Conservation (phyloP, 192 early-diverging fungal genomes). For the Dissophora globulifera region DNA sequence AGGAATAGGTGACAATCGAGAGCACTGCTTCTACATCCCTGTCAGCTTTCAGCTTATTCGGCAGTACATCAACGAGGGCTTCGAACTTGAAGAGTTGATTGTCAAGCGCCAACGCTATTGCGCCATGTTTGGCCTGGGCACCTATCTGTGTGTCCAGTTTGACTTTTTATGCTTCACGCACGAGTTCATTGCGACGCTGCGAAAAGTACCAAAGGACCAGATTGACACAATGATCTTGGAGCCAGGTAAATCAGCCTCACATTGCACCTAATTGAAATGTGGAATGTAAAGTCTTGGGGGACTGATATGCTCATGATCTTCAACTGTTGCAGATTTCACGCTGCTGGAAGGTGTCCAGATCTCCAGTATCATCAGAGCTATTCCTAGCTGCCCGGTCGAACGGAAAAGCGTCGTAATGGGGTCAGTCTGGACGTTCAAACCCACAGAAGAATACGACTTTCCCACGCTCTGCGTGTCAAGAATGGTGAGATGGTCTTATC, state of each 20-base stretch:
- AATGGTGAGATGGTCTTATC: conserved; percentile 59
- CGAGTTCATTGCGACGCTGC: conserved; percentile 88
- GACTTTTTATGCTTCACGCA: conserved; percentile 96
- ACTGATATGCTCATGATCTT: too few species aligned
- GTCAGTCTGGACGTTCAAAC: conserved; percentile 88
- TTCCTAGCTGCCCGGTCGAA: conserved; percentile 81
- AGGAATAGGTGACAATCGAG: conserved; percentile 95
- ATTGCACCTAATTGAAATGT: background rate
- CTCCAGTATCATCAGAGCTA: conserved; percentile 56
- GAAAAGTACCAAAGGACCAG: conserved; percentile 68
- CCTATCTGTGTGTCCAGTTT: conserved; percentile 87
- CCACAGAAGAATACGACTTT: conserved; percentile 67
- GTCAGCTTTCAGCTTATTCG: conserved; percentile 87
- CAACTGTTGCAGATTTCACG: conserved; percentile 22
- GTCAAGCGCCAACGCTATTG: conserved; percentile 92
- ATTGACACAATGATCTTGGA: conserved; percentile 63
- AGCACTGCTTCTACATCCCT: conserved; percentile 89
- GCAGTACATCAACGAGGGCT: conserved; percentile 83
- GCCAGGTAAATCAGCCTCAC: conserved; percentile 41
- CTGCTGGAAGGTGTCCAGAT: conserved; percentile 19
- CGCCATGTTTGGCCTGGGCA: conserved; percentile 86
- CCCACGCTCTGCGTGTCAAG: conserved; percentile 79
- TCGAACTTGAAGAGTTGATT: conserved; percentile 90
- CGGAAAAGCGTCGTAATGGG: conserved; percentile 91
- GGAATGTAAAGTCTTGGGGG: too few species aligned